These are phyloP conservation scores for Tylopilus cervinicoccineus DNA, from an alignment of 768 basidiomycete genomes.

Conservation along the genomic window DNA sequence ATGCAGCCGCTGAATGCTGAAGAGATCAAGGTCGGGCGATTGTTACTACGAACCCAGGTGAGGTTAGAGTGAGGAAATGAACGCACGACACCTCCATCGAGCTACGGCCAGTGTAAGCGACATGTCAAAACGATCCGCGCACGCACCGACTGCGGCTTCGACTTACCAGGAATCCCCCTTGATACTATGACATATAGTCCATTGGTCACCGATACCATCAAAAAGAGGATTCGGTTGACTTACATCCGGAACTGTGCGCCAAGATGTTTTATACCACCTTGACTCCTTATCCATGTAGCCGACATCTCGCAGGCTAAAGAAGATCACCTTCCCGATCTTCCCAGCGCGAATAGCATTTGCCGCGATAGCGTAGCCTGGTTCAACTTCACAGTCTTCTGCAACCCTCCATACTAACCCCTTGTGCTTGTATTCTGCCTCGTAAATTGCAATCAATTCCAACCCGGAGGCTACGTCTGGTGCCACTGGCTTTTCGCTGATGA, in stretches of 20 bases:
- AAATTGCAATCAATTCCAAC: conserved; percentile 58
- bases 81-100: conserved; percentile 77
- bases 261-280: conserved; percentile 79
- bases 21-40: not conserved
- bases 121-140: not conserved
- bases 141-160: not conserved
- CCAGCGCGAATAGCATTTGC: conserved; percentile 49
- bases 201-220: not conserved
- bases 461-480: conserved; percentile 66
- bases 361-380: conserved; percentile 47
- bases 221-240: conserved; percentile 24
- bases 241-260: conserved; percentile 81
- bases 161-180: conserved; percentile 79
- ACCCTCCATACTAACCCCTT: conserved; percentile 76
- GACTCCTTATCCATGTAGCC: conserved; percentile 55
- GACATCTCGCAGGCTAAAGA: conserved; percentile 56
- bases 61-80: not conserved
- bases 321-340: conserved; percentile 67
- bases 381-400: conserved; percentile 74
- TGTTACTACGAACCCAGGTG: not conserved
- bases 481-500: conserved; percentile 86
- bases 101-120: conserved; percentile 35
- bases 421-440: conserved; percentile 58
- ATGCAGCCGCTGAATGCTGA: conserved; percentile 63
- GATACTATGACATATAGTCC: conserved; percentile 45